Conservation (phyloP, 2,329 filamentous ascomycete species). For the Claviceps purpurea region DNA sequence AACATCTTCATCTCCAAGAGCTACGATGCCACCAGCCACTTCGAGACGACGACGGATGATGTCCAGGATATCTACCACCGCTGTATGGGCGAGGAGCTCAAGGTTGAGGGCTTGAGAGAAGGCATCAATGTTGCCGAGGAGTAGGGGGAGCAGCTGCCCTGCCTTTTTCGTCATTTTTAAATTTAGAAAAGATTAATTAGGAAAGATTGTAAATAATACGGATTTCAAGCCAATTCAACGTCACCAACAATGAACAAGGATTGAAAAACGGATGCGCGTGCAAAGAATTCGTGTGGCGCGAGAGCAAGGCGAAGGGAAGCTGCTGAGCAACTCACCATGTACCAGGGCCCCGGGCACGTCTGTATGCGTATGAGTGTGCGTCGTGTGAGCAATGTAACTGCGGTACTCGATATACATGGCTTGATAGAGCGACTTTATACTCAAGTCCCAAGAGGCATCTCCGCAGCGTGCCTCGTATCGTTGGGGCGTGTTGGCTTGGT, state of each 20-base stretch:
- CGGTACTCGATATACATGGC: too few species aligned
- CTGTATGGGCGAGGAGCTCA: conserved; percentile 69
- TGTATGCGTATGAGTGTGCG: too few species aligned
- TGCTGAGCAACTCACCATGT: too few species aligned
- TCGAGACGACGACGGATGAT: conserved; percentile 84
- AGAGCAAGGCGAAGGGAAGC: too few species aligned
- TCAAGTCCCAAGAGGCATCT: too few species aligned
- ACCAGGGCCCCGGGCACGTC: too few species aligned
- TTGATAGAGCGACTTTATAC: too few species aligned
- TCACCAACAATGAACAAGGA: neutral
- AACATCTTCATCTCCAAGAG: conserved; percentile 97
- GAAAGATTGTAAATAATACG: neutral
- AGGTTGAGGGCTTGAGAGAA: conserved; percentile 77
- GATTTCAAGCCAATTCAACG: too few species aligned
- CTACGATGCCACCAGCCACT: conserved; percentile 96
- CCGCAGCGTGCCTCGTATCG: too few species aligned
- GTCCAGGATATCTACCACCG: conserved; percentile 87
- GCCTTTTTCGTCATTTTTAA: neutral
- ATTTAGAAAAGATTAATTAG: neutral
- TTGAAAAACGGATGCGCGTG: neutral
- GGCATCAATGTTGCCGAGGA: conserved; percentile 62
- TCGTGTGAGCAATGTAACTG: too few species aligned
- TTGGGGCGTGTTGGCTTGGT: too few species aligned
- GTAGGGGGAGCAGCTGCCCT: conserved; percentile 19
- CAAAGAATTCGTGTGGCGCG: neutral